Base-by-base conservation (phyloP, 768 basidiomycete species). In the Cyathus striatus region DNA sequence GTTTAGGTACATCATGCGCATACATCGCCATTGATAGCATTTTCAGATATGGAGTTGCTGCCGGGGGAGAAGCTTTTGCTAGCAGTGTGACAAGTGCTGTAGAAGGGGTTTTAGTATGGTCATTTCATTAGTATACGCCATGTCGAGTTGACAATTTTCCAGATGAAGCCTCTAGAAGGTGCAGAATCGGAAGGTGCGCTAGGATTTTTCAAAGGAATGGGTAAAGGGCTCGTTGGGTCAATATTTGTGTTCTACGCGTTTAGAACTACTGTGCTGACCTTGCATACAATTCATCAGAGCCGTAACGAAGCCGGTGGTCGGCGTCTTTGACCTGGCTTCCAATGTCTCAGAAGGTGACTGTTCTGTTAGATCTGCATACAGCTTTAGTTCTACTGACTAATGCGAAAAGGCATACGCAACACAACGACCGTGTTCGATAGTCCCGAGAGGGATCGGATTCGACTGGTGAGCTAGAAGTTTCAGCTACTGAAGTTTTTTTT, bases 391-490 rank as follows among this genome's bases (percentile, higher is more conserved):
- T 13, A 12, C 1, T 21, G 16, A 33, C n/a, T n/a, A 44, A 14
- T 24, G 10, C 6, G 12, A 6, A 24, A 45, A 92, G 90, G 95
- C 21, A 95, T 99, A 49, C 83, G 96, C 35, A 99, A 99, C 55
- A 99, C 96, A 1, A 98, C 96, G 0, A 98, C 93, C 2, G 95
- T 98, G 2, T 99, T 98, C 48, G 96, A 98, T 59, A 88, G 81
- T 48, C 86, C 87, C 10, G 86, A 86, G 24, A 75, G 93, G 43
- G 95, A 97, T 55, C 83, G 94, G 16, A 78, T 87, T 33, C 75
- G 96, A 56, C 65, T 87, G 55, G 89, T 87, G 43, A 58, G 82
- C 64, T 6, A 37, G 12, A 41, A n/a, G 23, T 21, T 7, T 40
- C 3, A 10, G 7, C 24, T 6, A 4, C 18, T n/a, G n/a, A n/a